These are phyloP conservation scores for Mortierella sp. DNA, from an alignment of 371 early-diverging fungal genomes.

Conservation along the genomic window DNA sequence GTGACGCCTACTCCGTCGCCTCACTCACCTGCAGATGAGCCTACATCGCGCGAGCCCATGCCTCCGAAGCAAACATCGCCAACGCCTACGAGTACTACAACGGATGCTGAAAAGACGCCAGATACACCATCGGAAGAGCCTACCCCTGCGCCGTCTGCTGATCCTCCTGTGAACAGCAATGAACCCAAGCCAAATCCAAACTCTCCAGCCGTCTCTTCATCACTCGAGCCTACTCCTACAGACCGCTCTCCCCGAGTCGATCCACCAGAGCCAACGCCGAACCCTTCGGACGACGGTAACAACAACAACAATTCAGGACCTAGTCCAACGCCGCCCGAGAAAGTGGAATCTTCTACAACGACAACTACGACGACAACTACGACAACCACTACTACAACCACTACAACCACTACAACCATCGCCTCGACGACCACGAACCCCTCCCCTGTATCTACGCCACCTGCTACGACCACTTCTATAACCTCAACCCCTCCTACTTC, in stretches of 20 bases:
- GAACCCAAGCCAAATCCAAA: slow-evolving; percentile 2
- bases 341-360: background rate
- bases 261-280: background rate
- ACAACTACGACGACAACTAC: background rate
- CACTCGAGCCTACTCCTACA: background rate
- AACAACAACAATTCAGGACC: background rate
- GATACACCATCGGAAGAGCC: no score
- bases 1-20: no score
- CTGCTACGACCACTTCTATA: background rate
- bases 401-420: background rate
- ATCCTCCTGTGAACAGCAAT: background rate
- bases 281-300: background rate
- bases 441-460: background rate
- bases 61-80: no score
- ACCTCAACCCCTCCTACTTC: background rate
- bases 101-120: no score
- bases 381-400: background rate
- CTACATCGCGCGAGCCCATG: no score
- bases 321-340: background rate
- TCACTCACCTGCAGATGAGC: no score
- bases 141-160: background rate
- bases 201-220: background rate
- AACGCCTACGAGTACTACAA: no score
- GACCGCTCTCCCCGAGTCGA: no score
- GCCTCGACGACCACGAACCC: slow-evolving; percentile 1